Evolutionary conservation across 2,329 filamentous ascomycete genomes (phyloP).

Genomic region (Alternaria burnsii): DNA sequence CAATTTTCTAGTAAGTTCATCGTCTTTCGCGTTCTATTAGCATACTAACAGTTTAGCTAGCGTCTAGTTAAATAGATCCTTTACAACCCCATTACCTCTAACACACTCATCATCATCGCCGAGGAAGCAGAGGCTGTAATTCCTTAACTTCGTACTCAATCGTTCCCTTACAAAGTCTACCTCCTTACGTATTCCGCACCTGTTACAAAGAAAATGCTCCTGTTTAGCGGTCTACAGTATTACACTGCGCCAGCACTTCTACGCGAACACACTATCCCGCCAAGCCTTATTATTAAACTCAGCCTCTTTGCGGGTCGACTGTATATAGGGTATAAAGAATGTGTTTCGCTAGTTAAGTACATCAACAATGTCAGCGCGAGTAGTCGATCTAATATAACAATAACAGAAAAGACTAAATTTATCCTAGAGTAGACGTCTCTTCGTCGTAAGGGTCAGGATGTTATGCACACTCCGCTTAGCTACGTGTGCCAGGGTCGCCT

Average conservation of each 20-base stretch:
- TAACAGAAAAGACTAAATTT: conserved; percentile 17
- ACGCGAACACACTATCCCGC: conserved; percentile 50
- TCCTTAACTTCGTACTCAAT: conserved; percentile 45
- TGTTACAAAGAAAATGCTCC: conserved; percentile 64
- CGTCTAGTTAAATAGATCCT: conserved; percentile 65
- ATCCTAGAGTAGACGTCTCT: conserved; percentile 64
- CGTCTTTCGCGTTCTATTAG: not conserved
- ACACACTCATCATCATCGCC: conserved; percentile 65
- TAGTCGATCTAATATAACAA: conserved; percentile 11
- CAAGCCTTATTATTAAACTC: conserved; percentile 64
- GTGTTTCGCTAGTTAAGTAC: conserved; percentile 24
- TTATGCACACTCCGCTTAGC: conserved; percentile 65
- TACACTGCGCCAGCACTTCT: conserved; percentile 60
- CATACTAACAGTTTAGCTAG: conserved; percentile 1
- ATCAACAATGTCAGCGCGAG: conserved; percentile 3
- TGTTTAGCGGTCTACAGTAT: conserved; percentile 62
- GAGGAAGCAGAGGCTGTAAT: conserved; percentile 68
- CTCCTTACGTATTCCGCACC: conserved; percentile 67
- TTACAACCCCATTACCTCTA: conserved; percentile 57
- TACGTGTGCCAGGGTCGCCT: conserved; percentile 60
- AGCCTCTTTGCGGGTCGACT: conserved; percentile 67
- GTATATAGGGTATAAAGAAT: conserved; percentile 62
- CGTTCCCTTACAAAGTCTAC: conserved; percentile 28
- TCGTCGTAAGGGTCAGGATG: conserved; percentile 62
- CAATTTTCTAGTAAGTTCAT: conserved; percentile 44